Percentiles rank a stretch among this genome's conserved stretches.
Evolutionary conservation across 2,329 filamentous ascomycete species (phyloP).

Genomic region (Scedosporium apiospermum): DNA sequence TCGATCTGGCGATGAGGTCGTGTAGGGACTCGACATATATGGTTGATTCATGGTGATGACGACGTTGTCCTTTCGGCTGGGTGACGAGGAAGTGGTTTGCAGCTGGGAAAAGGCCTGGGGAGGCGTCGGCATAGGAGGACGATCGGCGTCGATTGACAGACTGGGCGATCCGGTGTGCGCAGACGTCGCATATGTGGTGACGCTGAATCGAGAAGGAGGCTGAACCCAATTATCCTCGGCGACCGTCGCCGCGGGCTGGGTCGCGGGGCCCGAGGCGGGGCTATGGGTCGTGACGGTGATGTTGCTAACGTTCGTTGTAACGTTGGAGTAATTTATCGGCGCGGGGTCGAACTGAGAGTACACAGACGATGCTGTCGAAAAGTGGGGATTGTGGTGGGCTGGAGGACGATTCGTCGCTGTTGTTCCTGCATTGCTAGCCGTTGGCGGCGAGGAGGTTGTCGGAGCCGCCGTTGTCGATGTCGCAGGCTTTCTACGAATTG

Average conservation of each 20-base stretch:
- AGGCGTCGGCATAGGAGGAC: slow-evolving; percentile 25
- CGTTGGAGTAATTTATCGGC: background rate
- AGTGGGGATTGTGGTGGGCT: slow-evolving; percentile 19
- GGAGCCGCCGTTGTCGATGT: slow-evolving; percentile 15
- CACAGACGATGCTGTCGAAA: slow-evolving; percentile 24
- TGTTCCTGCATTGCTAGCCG: slow-evolving; percentile 6
- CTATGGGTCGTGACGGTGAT: background rate
- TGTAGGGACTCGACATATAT: slow-evolving; percentile 19
- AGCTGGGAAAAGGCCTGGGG: slow-evolving; percentile 18
- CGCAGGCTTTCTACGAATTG: slow-evolving; percentile 37
- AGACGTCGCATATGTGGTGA: slow-evolving; percentile 51
- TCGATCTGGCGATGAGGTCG: slow-evolving; percentile 6
- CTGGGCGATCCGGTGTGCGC: slow-evolving; percentile 30
- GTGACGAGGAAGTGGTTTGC: background rate
- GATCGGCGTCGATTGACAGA: slow-evolving; percentile 24
- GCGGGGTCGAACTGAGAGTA: slow-evolving; percentile 16
- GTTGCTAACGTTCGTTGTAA: background rate
- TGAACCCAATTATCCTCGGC: slow-evolving; percentile 27
- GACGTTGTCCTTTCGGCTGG: slow-evolving; percentile 16
- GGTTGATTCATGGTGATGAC: slow-evolving; percentile 24
- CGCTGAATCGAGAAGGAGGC: slow-evolving; percentile 53
- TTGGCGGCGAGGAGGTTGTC: slow-evolving; percentile 11
- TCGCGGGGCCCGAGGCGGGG: background rate
- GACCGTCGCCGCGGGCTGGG: background rate
- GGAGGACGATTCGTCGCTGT: slow-evolving; percentile 5